Conservation (phyloP, 768 basidiomycete genomes). For the Amanita pallidorosea region DNA sequence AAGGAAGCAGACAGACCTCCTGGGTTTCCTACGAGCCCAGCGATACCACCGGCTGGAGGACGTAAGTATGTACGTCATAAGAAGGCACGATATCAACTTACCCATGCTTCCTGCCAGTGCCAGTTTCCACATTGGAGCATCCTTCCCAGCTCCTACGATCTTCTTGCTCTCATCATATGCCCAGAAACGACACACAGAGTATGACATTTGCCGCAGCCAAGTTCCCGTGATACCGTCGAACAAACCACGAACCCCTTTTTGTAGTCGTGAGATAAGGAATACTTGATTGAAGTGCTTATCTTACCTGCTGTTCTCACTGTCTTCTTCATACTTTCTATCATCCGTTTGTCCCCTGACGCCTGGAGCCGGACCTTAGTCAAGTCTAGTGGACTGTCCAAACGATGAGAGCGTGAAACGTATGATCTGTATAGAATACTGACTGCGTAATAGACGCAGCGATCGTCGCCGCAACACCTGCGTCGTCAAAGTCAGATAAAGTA, state of each 20-base stretch:
- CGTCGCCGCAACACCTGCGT: conserved; percentile 64
- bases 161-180: conserved; percentile 90
- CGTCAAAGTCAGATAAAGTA: not conserved
- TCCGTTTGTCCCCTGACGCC: conserved; percentile 85
- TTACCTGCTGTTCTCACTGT: conserved; percentile 71
- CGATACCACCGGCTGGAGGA: conserved; percentile 67
- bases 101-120: conserved; percentile 81
- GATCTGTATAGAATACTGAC: conserved; percentile 20
- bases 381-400: conserved; percentile 54
- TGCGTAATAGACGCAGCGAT: conserved; percentile 86
- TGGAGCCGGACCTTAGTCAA: conserved; percentile 88
- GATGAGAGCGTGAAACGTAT: not conserved
- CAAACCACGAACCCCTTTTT: conserved; percentile 57
- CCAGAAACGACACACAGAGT: conserved; percentile 89
- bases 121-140: conserved; percentile 73
- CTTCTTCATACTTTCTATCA: conserved; percentile 77
- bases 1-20: conserved; percentile 38
- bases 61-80: conserved; percentile 2
- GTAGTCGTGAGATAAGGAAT: not conserved
- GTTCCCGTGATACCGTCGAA: conserved; percentile 86
- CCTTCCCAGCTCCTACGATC: conserved; percentile 57
- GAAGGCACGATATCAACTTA: conserved; percentile 24
- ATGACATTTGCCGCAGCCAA: conserved; percentile 87
- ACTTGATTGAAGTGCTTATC: conserved; percentile 12
- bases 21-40: conserved; percentile 83